Base-by-base conservation (phyloP, 441 rosid species). In the Dalechampia spathulata region DNA sequence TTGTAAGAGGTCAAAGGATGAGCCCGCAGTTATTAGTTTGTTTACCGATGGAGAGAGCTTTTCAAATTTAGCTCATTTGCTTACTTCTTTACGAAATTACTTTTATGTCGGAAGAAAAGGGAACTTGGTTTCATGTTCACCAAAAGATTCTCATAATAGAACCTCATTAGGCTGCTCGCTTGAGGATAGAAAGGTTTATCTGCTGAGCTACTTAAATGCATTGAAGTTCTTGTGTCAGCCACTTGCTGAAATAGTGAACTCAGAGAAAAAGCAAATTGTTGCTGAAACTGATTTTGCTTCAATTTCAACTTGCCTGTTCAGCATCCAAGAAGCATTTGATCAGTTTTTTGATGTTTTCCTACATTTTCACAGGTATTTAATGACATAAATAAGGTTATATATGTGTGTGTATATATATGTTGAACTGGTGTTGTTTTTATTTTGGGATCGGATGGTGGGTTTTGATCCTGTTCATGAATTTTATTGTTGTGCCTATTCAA, bases 211-310 rank as follows among this genome's bases (percentile, higher is more conserved):
- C 78, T 55, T 81, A 36, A 73, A 72, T 70, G 85, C 82, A 58
- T 55, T 90, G 77, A 77, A 71, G 67, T 93, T 87, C 73, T 75
- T 90, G 69, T 87, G 97, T 71, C 82, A 78, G 68, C 95, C 89
- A 6, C 85, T 93, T 52, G 86, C 87, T 54, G 89, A 83, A 63
- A 72, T 74, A 60, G 75, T 87, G 45, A 78, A 81, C 72, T 74
- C 70, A 20, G 76, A 77, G 72, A 83, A 78, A 67, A 76, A 83
- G 51, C 70, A 71, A 47, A 65, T 87, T 53, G 55, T 87, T 56
- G 63, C 77, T 60, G 78, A 74, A 73, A 63, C 61, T 64, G 82
- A 73, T 55, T 62, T 57, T 27, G 45, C 75, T 60, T 61, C 71
- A 27, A 55, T 66, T 63, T 68, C 78, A 59, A 49, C 75, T 52